A percentile compares a stretch with the other conserved stretches of the same genome.
phyloP scores from a whole-genome alignment of 129 eudicot genomes.

The Logfia minima region DNA sequence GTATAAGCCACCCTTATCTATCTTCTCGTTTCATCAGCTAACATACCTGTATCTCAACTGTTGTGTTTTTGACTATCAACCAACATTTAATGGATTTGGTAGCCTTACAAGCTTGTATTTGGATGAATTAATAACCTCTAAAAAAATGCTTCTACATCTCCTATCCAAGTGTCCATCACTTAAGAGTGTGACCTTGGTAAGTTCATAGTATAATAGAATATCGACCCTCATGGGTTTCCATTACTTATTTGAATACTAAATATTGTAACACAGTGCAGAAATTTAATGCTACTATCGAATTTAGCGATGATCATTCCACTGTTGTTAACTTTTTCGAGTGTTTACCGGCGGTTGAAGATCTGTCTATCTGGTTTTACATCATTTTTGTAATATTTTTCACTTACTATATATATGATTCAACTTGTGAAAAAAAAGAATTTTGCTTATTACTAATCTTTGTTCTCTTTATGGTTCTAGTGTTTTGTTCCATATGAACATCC shows the following conservation, averaged over 20 bases:
- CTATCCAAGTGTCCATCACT: constrained; percentile 25
- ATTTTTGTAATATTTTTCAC: constrained; percentile 15
- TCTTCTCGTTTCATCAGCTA: constrained; percentile 6
- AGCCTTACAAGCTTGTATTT: constrained; percentile 24
- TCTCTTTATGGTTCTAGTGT: neutral
- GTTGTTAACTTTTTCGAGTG: constrained; percentile 4
- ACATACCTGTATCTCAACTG: constrained; percentile 9
- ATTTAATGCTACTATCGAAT: neutral
- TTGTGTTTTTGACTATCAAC: constrained; percentile 11
- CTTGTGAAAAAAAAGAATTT: neutral
- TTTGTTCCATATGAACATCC: neutral
- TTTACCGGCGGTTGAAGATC: neutral
- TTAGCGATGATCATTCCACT: neutral
- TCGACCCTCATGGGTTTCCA: neutral
- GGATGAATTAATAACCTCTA: neutral
- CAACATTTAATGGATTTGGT: constrained; percentile 17
- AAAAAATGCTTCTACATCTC: constrained; percentile 15
- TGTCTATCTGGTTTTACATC: constrained; percentile 6
- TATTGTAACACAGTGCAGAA: neutral
- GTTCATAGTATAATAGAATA: neutral
- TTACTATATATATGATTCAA: neutral
- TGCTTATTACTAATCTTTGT: neutral
- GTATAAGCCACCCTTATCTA: neutral
- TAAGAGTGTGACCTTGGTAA: constrained; percentile 5
- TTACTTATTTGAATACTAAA: neutral